Conservation (phyloP, 257 asterid genomes). For the Verbascum thapsus region DNA sequence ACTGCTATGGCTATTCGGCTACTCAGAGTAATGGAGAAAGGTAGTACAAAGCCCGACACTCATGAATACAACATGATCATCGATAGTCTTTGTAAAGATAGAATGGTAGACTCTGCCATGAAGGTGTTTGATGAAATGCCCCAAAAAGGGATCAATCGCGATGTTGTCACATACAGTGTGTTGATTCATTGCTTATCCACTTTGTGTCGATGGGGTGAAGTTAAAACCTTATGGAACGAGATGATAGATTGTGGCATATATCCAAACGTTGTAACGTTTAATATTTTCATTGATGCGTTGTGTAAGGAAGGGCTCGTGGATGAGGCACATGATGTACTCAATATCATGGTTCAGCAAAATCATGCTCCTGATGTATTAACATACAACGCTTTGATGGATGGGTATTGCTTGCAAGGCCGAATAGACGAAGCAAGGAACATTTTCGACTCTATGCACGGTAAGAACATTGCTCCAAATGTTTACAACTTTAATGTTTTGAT, state of each 20-base stretch:
- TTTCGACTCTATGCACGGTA: constrained; percentile 25
- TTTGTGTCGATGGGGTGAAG: background rate
- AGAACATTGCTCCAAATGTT: constrained; percentile 24
- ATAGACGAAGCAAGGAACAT: constrained; percentile 15
- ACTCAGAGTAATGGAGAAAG: constrained; percentile 18
- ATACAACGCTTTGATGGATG: constrained; percentile 9
- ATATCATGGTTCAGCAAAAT: constrained; percentile 2
- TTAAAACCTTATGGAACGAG: background rate
- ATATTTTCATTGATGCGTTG: constrained; percentile 9
- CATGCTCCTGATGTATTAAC: background rate
- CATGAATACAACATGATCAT: constrained; percentile 25
- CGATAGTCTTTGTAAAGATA: constrained; percentile 33
- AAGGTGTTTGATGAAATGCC: constrained; percentile 29
- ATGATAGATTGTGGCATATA: constrained; percentile 1
- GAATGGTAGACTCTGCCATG: constrained; percentile 32
- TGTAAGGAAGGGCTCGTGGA: constrained; percentile 12
- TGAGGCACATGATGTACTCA: background rate
- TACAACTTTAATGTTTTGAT: constrained; percentile 30
- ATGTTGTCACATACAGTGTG: background rate
- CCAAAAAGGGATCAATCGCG: background rate
- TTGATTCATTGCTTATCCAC: background rate
- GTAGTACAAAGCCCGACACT: constrained; percentile 9
- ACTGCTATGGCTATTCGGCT: constrained; percentile 30
- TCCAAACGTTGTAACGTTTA: constrained; percentile 4
- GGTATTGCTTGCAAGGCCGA: constrained; percentile 22